phyloP scores from a whole-genome alignment of 202 grass and related monocot species.

The Panicum virgatum region DNA sequence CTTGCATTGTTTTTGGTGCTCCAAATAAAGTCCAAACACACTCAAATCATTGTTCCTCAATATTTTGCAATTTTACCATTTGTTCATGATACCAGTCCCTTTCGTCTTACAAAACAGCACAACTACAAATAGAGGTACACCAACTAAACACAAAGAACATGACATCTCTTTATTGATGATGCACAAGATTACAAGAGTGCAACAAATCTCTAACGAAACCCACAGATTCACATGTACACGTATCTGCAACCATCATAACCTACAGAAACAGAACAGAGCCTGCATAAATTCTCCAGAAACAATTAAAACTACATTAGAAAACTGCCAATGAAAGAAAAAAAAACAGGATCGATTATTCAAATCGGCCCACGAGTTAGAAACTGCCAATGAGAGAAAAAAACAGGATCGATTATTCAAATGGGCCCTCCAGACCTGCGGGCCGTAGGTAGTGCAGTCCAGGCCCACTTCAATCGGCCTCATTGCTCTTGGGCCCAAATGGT shows the following conservation, averaged over 20 bases:
- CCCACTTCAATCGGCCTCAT: background rate
- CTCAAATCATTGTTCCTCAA: too few species aligned
- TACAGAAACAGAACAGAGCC: background rate
- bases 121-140: background rate
- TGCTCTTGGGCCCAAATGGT: background rate
- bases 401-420: background rate
- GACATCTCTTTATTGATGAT: background rate
- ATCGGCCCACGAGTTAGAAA: too few species aligned
- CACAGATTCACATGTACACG: background rate
- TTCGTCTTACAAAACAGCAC: background rate
- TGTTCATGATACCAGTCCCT: background rate
- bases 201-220: background rate
- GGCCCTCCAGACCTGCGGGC: background rate
- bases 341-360: background rate
- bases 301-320: background rate
- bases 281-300: background rate
- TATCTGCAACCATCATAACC: slow-evolving; percentile 34
- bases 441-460: background rate
- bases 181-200: background rate
- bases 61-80: background rate
- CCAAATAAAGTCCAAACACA: background rate
- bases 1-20: too few species aligned
- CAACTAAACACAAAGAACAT: background rate
- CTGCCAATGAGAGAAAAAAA: too few species aligned
- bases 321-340: background rate